These are phyloP conservation scores for Solanum medicagineum DNA, from an alignment of 257 asterid species.

Conservation along the genomic window DNA sequence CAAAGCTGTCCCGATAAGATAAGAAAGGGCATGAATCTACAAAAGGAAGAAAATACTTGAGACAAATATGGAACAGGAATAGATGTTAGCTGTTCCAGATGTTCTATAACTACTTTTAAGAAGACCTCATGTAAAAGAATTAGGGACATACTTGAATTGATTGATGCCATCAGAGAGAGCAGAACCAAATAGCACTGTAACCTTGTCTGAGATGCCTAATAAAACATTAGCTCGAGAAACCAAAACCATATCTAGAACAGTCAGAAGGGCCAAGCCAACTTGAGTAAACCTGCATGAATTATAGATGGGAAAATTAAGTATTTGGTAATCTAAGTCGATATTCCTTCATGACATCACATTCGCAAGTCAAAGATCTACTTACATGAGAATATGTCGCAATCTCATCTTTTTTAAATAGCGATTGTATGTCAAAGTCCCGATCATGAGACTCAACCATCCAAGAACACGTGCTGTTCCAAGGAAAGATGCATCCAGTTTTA, in stretches of 20 bases:
- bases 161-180: slow-evolving; percentile 85
- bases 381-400: slow-evolving; percentile 69
- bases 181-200: slow-evolving; percentile 71
- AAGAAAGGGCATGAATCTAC: slow-evolving; percentile 95
- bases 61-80: neutral
- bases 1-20: slow-evolving; percentile 94
- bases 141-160: slow-evolving; percentile 71
- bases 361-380: slow-evolving; percentile 15
- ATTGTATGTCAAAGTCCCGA: slow-evolving; percentile 68
- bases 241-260: slow-evolving; percentile 49
- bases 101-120: neutral
- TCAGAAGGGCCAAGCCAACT: slow-evolving; percentile 48
- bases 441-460: slow-evolving; percentile 91
- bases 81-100: neutral
- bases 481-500: slow-evolving; percentile 78
- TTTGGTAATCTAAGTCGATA: neutral
- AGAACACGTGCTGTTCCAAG: slow-evolving; percentile 87
- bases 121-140: neutral
- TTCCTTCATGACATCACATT: neutral
- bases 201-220: slow-evolving; percentile 65
- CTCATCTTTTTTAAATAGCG: slow-evolving; percentile 76
- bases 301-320: neutral
- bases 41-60: neutral
- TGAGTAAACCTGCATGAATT: slow-evolving; percentile 62
- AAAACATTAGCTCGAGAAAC: slow-evolving; percentile 55